A percentile compares a stretch with the other conserved stretches of the same genome.
Evolutionary conservation across 305 asterid species (phyloP).

Genomic region (Ajuga reptans): DNA sequence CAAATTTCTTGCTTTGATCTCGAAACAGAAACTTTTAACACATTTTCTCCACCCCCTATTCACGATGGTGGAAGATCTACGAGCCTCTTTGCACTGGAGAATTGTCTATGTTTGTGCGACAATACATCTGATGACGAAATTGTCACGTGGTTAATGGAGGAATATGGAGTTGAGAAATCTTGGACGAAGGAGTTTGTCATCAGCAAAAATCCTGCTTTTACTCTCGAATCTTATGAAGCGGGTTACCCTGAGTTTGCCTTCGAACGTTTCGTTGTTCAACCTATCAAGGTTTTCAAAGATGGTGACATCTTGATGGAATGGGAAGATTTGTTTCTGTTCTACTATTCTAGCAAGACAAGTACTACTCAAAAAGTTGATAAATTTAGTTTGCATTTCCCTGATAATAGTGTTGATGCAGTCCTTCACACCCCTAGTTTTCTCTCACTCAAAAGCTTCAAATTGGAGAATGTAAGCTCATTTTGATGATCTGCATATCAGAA

Average conservation of each 20-base stretch:
- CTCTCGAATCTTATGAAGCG: no score
- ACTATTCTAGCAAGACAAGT: no score
- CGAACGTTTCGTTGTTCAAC: no score
- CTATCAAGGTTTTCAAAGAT: no score
- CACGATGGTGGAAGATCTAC: neutral
- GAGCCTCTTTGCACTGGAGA: neutral
- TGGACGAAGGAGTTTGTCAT: neutral
- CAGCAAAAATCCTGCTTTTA: neutral
- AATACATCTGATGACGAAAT: neutral
- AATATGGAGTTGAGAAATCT: slow-evolving; percentile 2
- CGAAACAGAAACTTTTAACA: neutral
- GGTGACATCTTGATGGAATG: no score
- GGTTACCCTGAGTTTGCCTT: no score
- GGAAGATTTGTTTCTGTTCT: no score
- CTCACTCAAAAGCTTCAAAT: neutral
- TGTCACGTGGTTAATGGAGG: slow-evolving; percentile 1
- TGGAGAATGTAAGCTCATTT: neutral
- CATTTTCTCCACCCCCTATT: neutral
- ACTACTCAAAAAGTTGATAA: no score
- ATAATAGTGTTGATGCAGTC: no score
- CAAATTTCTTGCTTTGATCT: slow-evolving; percentile 15
- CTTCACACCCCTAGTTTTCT: neutral
- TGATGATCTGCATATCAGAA: no score
- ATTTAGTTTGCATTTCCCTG: no score
- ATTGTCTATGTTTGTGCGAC: neutral